Evolutionary conservation across 257 asterid genomes (phyloP), one percentile per base, ranked within the genome.

Genomic region (Solanum verrucosum): DNA sequence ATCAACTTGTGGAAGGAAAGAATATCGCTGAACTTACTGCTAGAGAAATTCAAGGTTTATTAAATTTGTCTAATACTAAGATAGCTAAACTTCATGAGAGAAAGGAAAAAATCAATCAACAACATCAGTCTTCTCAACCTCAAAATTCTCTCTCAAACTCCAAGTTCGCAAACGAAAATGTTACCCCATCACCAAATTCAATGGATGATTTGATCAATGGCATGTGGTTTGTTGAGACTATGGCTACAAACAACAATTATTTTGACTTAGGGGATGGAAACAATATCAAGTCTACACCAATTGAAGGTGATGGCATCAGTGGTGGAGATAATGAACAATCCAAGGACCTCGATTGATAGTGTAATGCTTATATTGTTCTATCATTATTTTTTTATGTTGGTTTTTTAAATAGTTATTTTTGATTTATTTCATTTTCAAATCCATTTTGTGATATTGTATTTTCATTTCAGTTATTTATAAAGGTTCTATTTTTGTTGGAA

Each of bases 1-100:
- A 84, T 74, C 91, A 89, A 89, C 74, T 89, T 81, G 21, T 85
- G 29, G 71, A 89, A n/a, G 95, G 91, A 31, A 86, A 84, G 23
- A 34, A 72, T 89, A 38, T 89, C 13, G 13, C 40, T 15, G 87
- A 83, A 70, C 91, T 92, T 27, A 89, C 90, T 87, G 25, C 6
- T 31, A 86, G 83, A 38, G 88, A 92, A 87, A 88, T 89, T 82
- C 86, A 87, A 72, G 90, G 89, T 70, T 46, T 92, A 91, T 33
- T 81, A 72, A 16, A 2, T 12, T 91, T 82, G 25, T 29, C 10
- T 87, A 27, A 68, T 86, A 90, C 90, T 59, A 92, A 86, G 88
- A 88, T 91, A 73, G 79, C 81, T 37, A 84, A 67, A 86, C 92
- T 90, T 25, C 77, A 63, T 79, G 90, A 85, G 65, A 90, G 90